phyloP scores from a whole-genome alignment of 768 basidiomycete species.

The Brasilioporus rufonigricans region DNA sequence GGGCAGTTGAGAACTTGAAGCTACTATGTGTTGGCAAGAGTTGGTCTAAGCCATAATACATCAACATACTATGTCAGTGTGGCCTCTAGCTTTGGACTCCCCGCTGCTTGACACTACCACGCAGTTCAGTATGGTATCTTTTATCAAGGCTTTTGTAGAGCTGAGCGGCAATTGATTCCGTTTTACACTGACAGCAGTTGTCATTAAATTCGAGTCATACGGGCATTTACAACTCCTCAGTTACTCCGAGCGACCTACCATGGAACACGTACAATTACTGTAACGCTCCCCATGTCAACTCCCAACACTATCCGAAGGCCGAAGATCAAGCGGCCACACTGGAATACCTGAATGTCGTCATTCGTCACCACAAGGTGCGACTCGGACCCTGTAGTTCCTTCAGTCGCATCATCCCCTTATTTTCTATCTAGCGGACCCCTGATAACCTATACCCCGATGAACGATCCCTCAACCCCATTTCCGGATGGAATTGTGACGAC shows the following conservation, averaged over 20 bases:
- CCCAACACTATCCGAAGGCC: constrained; percentile 36
- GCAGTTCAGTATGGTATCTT: constrained; percentile 10
- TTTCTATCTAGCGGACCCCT: constrained; percentile 39
- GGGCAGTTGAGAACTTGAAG: no score
- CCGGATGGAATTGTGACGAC: constrained; percentile 41
- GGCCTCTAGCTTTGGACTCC: no score
- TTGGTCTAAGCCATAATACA: no score
- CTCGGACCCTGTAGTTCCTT: background rate
- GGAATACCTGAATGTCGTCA: constrained; percentile 41
- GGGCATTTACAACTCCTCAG: constrained; percentile 46
- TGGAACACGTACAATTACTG: constrained; percentile 57
- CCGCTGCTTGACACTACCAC: background rate
- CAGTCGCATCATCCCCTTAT: background rate
- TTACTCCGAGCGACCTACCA: constrained; percentile 37
- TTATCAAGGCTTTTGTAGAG: background rate
- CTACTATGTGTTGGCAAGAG: no score
- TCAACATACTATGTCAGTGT: no score
- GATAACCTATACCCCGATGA: constrained; percentile 49
- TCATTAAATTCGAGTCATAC: constrained; percentile 3
- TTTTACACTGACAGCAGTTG: constrained; percentile 6
- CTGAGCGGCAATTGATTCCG: background rate
- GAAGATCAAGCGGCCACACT: constrained; percentile 30
- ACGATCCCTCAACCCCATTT: constrained; percentile 36
- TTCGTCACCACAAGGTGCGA: constrained; percentile 48
- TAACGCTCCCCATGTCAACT: constrained; percentile 47